Conservation (phyloP, 2,329 filamentous ascomycete species). For the Fusarium cyanostomum region DNA sequence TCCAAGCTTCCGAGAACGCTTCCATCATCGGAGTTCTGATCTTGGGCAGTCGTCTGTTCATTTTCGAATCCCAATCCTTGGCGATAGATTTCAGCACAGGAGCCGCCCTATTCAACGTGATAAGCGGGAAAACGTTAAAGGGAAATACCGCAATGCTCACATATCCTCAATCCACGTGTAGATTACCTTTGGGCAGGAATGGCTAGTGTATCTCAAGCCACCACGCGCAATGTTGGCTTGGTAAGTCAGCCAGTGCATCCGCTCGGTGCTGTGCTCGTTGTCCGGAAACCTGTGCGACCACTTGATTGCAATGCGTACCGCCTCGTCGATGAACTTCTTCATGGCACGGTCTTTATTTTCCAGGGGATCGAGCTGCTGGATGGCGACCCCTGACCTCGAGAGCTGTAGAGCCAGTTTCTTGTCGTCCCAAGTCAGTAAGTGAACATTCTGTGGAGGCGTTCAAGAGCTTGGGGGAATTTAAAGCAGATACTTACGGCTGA, state of each 20-base stretch:
- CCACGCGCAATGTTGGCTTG: conserved; percentile 1
- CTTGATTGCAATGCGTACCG: not conserved
- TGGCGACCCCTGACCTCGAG: not conserved
- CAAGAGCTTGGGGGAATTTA: not conserved
- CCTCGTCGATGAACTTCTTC: not conserved
- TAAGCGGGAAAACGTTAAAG: not conserved
- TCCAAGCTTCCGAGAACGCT: not conserved
- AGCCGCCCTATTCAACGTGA: not conserved
- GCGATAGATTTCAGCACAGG: not conserved
- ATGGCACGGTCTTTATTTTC: not conserved
- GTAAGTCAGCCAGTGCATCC: not conserved
- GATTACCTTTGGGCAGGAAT: not conserved
- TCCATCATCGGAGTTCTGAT: conserved; percentile 1
- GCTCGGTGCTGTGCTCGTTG: fast-evolving
- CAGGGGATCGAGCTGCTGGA: conserved; percentile 4
- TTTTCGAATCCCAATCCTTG: not conserved
- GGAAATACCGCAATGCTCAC: not conserved
- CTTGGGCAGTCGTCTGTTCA: conserved; percentile 2
- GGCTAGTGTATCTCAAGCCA: not conserved
- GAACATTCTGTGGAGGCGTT: not conserved
- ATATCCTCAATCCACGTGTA: conserved; percentile 19
- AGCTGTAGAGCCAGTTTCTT: not conserved
- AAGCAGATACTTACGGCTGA: not conserved
- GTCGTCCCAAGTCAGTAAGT: not conserved
- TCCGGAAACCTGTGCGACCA: conserved; percentile 3